Base-by-base conservation (phyloP, 169 alveolate species). In the Nephromyces sp. region DNA sequence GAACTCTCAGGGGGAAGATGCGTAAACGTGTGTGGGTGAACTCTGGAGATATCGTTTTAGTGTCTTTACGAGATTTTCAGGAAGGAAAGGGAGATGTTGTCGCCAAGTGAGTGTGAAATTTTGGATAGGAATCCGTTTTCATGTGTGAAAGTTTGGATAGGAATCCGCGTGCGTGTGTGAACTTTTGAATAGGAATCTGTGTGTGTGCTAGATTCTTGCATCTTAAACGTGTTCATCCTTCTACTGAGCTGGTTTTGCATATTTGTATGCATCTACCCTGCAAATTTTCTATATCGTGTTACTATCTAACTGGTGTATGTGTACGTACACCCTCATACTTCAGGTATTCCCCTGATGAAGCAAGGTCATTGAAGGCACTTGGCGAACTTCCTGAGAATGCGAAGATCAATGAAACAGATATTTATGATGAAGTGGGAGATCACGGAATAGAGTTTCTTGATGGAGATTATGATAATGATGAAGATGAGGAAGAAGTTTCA, bases 1-100 rank as follows among this genome's bases (percentile, higher is more conserved):
- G 8, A 31, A 8, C 2, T 57, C 30, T 0, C 72, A 87, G 94
- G 72, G 99, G 99, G 21, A 96, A 94, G 83, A 89, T 95, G 97
- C 89, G 98, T 78, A 93, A 95, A 84, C 90, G 97, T 79, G 99
- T 95, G 52, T 97, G 99, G 99, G 96, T 97, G 2, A 94, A 93
- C 75, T 90, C 94, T 51, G 99, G 98, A 2, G 99, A 96, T 80
- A 93, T 95, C 6, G 91, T 95, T 30, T 82, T 92, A 72, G 97
- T 95, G 33, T 95, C 98, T 1, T 91, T 96, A 21, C 85, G 99
- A 72, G 99, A 97, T 70, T 97, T 91, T 84, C 98, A 95, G 85
- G 98, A 95, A 77, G 96, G 93, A 68, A 96, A 96, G 86, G 98
- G 98, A 27, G 99, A 97, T 79, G 98, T 97, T 68, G 92, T 97